Base-by-base conservation (phyloP, 148 eudicot genomes). In the Heliosperma pusillum region DNA sequence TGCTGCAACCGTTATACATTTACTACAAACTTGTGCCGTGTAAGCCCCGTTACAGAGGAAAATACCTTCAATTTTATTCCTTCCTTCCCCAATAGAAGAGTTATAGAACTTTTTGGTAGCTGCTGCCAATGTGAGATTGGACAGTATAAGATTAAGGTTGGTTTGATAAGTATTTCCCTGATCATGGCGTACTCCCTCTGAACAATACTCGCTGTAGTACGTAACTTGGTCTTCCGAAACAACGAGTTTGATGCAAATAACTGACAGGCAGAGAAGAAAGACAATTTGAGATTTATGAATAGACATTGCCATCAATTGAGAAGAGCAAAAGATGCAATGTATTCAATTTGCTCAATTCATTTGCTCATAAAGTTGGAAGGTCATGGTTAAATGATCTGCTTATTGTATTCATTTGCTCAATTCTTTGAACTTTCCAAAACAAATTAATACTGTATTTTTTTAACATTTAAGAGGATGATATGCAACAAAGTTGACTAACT, bases 11-110 rank as follows among this genome's bases (percentile, higher is more conserved):
- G 69, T 26, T 26, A 79, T 33, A 13, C 81, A 79, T 66, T 67
- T 56, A 25, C 63, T 76, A 29, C 81, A 79, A 45, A 67, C 61
- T 19, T 79, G 73, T 67, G 25, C 24, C 10, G 73, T 73, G 36
- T 26, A 79, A 15, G 26, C 73, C 5, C 77, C 81, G 67, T 66
- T 58, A 52, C 77, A 73, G 15, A 79, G 77, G 59, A 73, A 79
- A 15, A 79, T 71, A 8, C 77, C 81, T 17, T 73, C 63, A 10
- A 79, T 66, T 68, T 45, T 45, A 66, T 74, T 61, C n/a, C 3
- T 2, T 3, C 81, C 77, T 8, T 58, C 69, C 6, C 77, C 77
- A 2, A 67, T 56, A 4, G 77, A 67, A 26, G 27, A 20, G 40
- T 58, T 73, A 69, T 73, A 79, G 74, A 79, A 79, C 21, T 59